Percentiles rank a stretch among this genome's conserved stretches.
These are phyloP conservation scores for Saccharomycopsis microspora DNA, from an alignment of 805 yeast species.

Conservation along the genomic window DNA sequence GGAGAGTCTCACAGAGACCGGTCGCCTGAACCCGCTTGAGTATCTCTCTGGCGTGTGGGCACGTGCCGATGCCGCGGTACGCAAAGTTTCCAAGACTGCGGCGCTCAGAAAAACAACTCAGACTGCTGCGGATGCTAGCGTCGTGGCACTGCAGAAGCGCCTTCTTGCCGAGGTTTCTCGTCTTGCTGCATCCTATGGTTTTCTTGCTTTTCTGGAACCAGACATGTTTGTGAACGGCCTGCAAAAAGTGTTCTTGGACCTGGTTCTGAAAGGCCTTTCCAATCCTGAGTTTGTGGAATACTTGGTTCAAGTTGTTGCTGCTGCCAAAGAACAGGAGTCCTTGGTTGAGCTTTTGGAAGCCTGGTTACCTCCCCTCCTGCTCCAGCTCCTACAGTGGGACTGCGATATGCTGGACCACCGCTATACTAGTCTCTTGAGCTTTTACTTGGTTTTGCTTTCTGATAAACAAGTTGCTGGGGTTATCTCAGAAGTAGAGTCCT, in stretches of 20 bases:
- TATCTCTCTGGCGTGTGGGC: conserved; percentile 38
- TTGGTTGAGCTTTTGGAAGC: conserved; percentile 22
- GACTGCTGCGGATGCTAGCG: conserved; percentile 32
- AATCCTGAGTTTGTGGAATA: conserved; percentile 30
- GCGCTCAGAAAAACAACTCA: conserved; percentile 21
- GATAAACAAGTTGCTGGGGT: conserved; percentile 51
- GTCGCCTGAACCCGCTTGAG: conserved; percentile 34
- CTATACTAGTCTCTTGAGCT: conserved; percentile 41
- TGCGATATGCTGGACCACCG: conserved; percentile 37
- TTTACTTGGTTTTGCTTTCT: conserved; percentile 45
- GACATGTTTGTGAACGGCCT: conserved; percentile 30
- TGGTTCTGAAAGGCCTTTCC: conserved; percentile 16
- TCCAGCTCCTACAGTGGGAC: conserved; percentile 21
- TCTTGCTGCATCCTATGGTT: conserved; percentile 48
- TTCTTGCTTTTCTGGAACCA: conserved; percentile 57
- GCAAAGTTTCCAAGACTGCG: conserved; percentile 8
- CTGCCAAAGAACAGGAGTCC: conserved; percentile 58
- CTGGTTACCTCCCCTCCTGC: conserved; percentile 27
- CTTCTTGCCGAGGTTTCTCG: conserved; percentile 38
- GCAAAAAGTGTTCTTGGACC: conserved; percentile 18
- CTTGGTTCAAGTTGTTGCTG: conserved; percentile 41
- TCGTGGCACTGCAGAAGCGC: conserved; percentile 28
- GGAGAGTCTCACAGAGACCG: conserved; percentile 45
- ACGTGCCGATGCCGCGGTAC: conserved; percentile 20
- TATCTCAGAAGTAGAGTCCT: conserved; percentile 46